Conservation (phyloP, 768 basidiomycete genomes). For the Amanita brunnescens region DNA sequence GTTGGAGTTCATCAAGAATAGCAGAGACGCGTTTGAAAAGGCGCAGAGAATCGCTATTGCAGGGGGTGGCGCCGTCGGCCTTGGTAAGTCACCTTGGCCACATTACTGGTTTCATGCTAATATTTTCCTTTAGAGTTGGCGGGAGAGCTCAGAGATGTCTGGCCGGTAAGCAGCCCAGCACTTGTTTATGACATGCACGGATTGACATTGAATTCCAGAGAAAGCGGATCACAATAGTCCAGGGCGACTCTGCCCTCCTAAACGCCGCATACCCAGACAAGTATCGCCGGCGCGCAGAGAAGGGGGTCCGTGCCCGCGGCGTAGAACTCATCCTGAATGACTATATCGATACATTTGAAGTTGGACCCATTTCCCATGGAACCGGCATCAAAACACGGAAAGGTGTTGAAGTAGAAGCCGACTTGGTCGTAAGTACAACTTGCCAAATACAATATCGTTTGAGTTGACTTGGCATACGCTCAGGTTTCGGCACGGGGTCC, state of each 20-base stretch:
- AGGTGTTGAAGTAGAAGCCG: conserved; percentile 35
- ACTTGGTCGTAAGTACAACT: conserved; percentile 38
- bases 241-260: conserved; percentile 35
- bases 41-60: conserved; percentile 29
- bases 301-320: conserved; percentile 28
- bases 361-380: conserved; percentile 25
- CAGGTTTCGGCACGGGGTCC: conserved; percentile 26
- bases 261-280: conserved; percentile 41
- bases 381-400: conserved; percentile 33
- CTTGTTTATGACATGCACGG: neutral
- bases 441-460: neutral
- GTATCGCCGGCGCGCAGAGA: conserved; percentile 34
- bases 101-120: neutral
- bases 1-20: conserved; percentile 13
- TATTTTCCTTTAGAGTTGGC: conserved; percentile 15
- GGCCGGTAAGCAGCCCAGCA: conserved; percentile 16
- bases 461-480: neutral
- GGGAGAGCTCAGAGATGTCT: conserved; percentile 22
- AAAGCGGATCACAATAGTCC: conserved; percentile 50
- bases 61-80: conserved; percentile 34
- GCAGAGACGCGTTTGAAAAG: conserved; percentile 20
- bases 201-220: conserved; percentile 11
- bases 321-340: conserved; percentile 43
- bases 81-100: conserved; percentile 16
- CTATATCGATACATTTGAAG: conserved; percentile 34